A percentile compares a stretch with the other conserved stretches of the same genome.
Evolutionary conservation across 176 grass and related monocot genomes (phyloP).

Genomic region (Panicum miliaceum): DNA sequence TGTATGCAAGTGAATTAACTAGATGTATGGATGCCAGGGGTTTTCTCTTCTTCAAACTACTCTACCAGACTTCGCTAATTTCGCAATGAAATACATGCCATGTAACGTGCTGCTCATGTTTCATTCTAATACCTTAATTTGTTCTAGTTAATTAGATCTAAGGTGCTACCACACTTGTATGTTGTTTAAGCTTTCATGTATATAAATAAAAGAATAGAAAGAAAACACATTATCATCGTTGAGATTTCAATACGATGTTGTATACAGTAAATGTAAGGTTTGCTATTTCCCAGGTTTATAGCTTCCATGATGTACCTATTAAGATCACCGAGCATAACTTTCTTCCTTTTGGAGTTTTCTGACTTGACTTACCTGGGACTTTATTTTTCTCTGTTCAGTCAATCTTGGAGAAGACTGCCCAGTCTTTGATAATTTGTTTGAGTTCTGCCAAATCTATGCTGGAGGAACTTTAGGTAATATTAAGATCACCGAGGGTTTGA

Average conservation of each 20-base stretch:
- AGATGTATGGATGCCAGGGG: constrained; percentile 75
- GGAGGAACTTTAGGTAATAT: constrained; percentile 97
- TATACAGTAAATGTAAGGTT: constrained; percentile 30
- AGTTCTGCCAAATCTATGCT: constrained; percentile 98
- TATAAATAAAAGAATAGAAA: constrained; percentile 37
- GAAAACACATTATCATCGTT: not conserved
- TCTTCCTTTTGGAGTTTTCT: not conserved
- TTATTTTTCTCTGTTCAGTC: constrained; percentile 54
- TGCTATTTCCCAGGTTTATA: not conserved
- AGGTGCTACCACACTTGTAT: constrained; percentile 10
- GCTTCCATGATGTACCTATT: constrained; percentile 5
- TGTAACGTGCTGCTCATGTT: constrained; percentile 15
- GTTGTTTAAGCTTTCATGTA: constrained; percentile 1
- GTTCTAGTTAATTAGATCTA: constrained; percentile 24
- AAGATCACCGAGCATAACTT: not conserved
- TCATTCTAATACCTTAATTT: constrained; percentile 3
- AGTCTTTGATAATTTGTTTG: constrained; percentile 96
- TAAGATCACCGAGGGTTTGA: not conserved
- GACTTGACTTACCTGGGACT: constrained; percentile 15
- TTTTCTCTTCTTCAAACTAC: constrained; percentile 44
- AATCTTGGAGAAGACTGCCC: constrained; percentile 98
- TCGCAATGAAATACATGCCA: constrained; percentile 14
- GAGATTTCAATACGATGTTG: not conserved
- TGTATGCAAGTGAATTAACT: constrained; percentile 76
- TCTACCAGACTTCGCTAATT: constrained; percentile 27